phyloP scores from a whole-genome alignment of 2,329 filamentous ascomycete species.

The Exophiala sp. region DNA sequence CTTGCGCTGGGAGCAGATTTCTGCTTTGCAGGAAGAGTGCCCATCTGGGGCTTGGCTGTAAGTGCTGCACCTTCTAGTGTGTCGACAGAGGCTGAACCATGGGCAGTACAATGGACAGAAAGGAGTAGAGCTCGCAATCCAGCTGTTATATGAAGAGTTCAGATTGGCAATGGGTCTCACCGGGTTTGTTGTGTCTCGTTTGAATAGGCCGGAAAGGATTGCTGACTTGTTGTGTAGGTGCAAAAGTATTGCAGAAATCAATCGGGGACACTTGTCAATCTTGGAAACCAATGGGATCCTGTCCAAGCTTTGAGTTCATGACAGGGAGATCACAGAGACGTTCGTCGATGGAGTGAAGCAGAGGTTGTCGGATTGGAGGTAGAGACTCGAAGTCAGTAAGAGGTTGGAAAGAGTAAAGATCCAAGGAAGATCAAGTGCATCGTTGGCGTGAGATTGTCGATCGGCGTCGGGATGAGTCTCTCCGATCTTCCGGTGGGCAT shows the following conservation, averaged over 20 bases:
- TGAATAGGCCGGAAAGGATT: neutral
- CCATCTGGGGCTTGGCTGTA: conserved; percentile 35
- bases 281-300: conserved; percentile 31
- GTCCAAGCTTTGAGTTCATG: conserved; percentile 28
- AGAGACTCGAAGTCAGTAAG: too few species aligned
- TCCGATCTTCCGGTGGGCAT: too few species aligned
- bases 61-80: conserved; percentile 10
- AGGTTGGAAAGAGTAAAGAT: too few species aligned
- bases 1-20: conserved; percentile 35
- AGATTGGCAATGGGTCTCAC: conserved; percentile 13
- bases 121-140: conserved; percentile 11
- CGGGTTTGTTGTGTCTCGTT: conserved; percentile 25
- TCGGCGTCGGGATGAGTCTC: too few species aligned
- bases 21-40: conserved; percentile 34
- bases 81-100: neutral
- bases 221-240: conserved; percentile 14
- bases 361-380: too few species aligned
- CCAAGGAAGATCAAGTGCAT: too few species aligned
- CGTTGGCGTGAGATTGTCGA: too few species aligned
- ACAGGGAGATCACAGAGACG: neutral
- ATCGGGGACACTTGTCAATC: conserved; percentile 31
- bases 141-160: conserved; percentile 15
- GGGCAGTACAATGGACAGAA: conserved; percentile 12
- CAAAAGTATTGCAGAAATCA: conserved; percentile 32
- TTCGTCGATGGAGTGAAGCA: too few species aligned